Evolutionary conservation across 495 filamentous ascomycete species (phyloP), one percentile per base, ranked within the genome.

Genomic region (Gamarada debralockiae): DNA sequence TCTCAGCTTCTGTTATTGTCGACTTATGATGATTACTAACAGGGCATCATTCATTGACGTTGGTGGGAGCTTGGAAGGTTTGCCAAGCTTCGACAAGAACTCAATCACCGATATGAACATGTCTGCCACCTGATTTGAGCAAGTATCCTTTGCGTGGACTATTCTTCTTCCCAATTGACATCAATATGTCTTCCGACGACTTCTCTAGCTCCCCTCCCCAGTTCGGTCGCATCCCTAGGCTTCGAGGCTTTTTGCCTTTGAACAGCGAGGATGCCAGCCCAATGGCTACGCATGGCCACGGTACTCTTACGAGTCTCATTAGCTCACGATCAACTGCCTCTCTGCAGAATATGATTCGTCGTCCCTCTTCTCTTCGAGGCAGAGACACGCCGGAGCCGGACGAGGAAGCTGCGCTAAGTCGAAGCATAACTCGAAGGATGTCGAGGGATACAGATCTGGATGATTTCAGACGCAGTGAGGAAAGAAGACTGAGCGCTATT

Each of bases 401-500:
- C 14, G 57, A 57, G 21, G 57, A 57, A 15, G 18, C 9, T 15
- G 42, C 9, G 3, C 25, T 14, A 2, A 39, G 34, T 45, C 40
- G 43, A 4, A n/a, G 41, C 13, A 22, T 46, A 34, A 20, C 27
- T 17, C 48, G 40, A 6, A 52, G 57, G 44, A 42, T 41, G 17
- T 60, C 57, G 2, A 44, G 41, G 12, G 53, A 59, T 9, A 20
- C 22, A 1, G 60, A 63, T 14, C 41, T 40, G 1, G 52, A 54
- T 3, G 60, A 63, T n/a, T 63, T 57, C 37, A 38, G 53, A 24
- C 51, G 47, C 18, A 58, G 48, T 27, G 76, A 77, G 15, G 76
- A 79, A 65, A 73, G 74, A 20, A 73, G 75, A 44, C 58, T 77
- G 44, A 76, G 65, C 50, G 68, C 70, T 33, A 64, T 84, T 13